A percentile compares a stretch with the other conserved stretches of the same genome.
Evolutionary conservation across 2,329 filamentous ascomycete species (phyloP).

Genomic region (Lachnellula willkommii): DNA sequence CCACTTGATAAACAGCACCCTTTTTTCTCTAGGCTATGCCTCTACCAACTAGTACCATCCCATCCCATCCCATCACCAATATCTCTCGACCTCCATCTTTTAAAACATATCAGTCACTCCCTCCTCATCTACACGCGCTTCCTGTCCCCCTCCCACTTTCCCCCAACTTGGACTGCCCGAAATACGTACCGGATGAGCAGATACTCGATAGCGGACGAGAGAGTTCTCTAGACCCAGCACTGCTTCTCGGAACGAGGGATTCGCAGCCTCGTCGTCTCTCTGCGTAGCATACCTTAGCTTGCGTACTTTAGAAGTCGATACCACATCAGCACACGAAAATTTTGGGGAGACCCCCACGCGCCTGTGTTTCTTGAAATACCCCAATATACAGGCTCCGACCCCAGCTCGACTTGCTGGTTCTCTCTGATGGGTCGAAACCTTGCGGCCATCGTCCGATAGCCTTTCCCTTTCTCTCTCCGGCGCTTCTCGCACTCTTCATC

Average conservation of each 20-base stretch:
- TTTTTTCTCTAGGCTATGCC: background rate
- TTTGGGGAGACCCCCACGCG: background rate
- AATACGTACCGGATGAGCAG: background rate
- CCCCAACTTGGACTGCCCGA: background rate
- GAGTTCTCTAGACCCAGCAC: background rate
- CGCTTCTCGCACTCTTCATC: constrained; percentile 29
- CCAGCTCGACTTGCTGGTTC: background rate
- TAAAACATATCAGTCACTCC: background rate
- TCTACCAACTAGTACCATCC: background rate
- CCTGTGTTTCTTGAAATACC: background rate
- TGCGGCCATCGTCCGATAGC: constrained; percentile 26
- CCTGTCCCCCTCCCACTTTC: background rate
- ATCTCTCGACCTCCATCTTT: background rate
- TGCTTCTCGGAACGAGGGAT: background rate
- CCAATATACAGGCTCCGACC: background rate
- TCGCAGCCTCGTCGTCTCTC: background rate
- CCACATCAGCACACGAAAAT: background rate
- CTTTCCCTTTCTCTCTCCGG: constrained; percentile 29
- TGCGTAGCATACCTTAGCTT: too few relatives aligned
- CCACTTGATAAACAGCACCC: too few relatives aligned
- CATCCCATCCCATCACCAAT: background rate
- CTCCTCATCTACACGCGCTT: background rate
- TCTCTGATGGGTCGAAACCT: constrained; percentile 29
- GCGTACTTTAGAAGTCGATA: background rate
- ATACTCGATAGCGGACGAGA: background rate